Evolutionary conservation across 1,284 basidiomycete species (phyloP), one percentile per base, ranked within the genome.

Genomic region (Moesziomyces globuligerus): DNA sequence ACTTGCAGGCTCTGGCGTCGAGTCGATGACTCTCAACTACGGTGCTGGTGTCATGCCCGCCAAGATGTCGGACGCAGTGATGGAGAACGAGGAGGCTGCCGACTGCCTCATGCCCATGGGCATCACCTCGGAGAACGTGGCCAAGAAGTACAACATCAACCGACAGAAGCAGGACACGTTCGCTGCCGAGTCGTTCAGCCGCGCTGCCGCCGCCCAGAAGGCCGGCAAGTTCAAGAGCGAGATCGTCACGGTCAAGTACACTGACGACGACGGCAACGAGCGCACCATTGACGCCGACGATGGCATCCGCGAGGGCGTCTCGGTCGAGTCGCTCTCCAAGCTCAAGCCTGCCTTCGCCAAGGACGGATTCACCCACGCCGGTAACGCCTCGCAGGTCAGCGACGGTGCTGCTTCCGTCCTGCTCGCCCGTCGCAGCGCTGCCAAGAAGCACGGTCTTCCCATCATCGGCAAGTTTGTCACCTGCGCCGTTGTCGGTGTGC

Each of bases 21-120:
- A 98, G 85, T 91, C 89, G 45, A 98, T 98, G 95, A 93, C 93
- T 0, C 68, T 75, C 53, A 76, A 79, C 76, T 80, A 79, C 61
- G 91, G 91, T 40, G 86, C 91, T 24, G 86, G 85, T 74, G 88
- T 89, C 29, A 87, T 88, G 83, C 90, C 88, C 48, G 86, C 89
- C 57, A 88, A 88, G 75, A 90, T 89, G 85, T 94, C 93, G 10
- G 91, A 95, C 29, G 87, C 87, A 40, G 88, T 98, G 47, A 87
- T 94, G 72, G 84, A 88, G 65, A 89, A 88, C 84, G 86, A 90
- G 75, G 90, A 93, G 79, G 89, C 96, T 2, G 88, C 90, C 61
- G 94, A 98, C 86, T 97, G 94, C 84, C 86, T 95, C 20, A 87
- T 95, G 69, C 95, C 95, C 53, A 97, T 97, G 94, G 94, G 94